Evolutionary conservation across 805 yeast species (phyloP).

Genomic region (Ogataea kodamae): DNA sequence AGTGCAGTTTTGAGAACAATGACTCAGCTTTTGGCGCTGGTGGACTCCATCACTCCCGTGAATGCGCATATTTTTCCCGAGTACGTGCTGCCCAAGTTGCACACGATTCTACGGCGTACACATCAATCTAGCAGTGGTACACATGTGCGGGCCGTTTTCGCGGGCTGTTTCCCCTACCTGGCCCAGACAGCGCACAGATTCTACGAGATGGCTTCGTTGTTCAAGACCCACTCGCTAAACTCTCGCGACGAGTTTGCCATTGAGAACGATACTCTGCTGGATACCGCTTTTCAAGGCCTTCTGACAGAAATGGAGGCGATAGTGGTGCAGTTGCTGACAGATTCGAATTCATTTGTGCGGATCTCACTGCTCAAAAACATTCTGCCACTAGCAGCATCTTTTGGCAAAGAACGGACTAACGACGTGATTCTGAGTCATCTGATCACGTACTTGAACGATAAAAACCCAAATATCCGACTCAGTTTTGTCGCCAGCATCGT

Average conservation of each 20-base stretch:
- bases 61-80: conserved; percentile 79
- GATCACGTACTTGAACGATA: conserved; percentile 86
- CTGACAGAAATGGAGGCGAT: conserved; percentile 60
- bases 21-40: conserved; percentile 63
- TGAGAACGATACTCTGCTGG: conserved; percentile 33
- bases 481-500: conserved; percentile 71
- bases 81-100: conserved; percentile 71
- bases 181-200: conserved; percentile 62
- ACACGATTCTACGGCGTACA: conserved; percentile 38
- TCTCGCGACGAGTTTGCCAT: conserved; percentile 35
- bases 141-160: conserved; percentile 63
- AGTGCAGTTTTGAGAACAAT: conserved; percentile 60
- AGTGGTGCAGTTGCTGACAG: conserved; percentile 65
- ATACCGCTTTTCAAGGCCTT: conserved; percentile 41
- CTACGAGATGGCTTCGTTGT: conserved; percentile 54
- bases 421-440: conserved; percentile 87
- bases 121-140: conserved; percentile 27
- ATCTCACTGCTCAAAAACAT: conserved; percentile 67
- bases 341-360: conserved; percentile 60
- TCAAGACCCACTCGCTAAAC: conserved; percentile 32
- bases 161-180: conserved; percentile 69
- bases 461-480: conserved; percentile 60
- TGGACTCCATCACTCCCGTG: conserved; percentile 64
- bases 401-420: conserved; percentile 84
- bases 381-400: conserved; percentile 72